Evolutionary conservation across 768 basidiomycete species (phyloP).

Genomic region (Suillus bovinus): DNA sequence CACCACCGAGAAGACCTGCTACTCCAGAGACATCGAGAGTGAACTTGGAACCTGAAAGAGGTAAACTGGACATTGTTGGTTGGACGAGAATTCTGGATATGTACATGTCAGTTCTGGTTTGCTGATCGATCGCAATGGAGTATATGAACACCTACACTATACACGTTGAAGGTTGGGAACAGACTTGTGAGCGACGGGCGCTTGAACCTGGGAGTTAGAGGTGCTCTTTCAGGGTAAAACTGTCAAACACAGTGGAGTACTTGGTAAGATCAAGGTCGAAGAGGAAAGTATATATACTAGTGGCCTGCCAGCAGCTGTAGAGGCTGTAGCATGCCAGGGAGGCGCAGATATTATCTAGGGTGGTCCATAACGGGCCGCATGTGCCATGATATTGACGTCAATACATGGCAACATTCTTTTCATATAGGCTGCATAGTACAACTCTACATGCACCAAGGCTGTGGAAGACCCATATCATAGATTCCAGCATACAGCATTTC

Average conservation of each 20-base stretch:
- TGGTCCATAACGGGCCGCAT: neutral
- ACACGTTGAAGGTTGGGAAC: neutral
- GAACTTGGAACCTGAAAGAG: conserved; percentile 23
- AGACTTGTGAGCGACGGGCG: neutral
- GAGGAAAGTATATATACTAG: neutral
- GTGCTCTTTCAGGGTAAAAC: too few relatives aligned
- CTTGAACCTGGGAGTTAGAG: neutral
- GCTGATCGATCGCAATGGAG: neutral
- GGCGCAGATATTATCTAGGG: neutral
- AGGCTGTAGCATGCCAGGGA: neutral
- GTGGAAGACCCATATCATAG: too few relatives aligned
- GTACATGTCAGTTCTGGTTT: conserved; percentile 22
- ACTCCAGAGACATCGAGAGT: conserved; percentile 34
- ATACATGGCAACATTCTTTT: too few relatives aligned
- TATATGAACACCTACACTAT: conserved; percentile 1
- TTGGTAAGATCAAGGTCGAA: neutral
- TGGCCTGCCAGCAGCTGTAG: neutral
- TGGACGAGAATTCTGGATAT: conserved; percentile 16
- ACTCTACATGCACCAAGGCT: too few relatives aligned
- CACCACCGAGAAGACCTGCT: conserved; percentile 39
- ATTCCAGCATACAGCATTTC: too few relatives aligned
- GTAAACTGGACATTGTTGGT: conserved; percentile 16
- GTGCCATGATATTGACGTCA: too few relatives aligned
- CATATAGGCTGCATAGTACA: too few relatives aligned
- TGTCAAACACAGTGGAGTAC: neutral